Base-by-base conservation (phyloP, 768 basidiomycete genomes). In the Dendrothele bispora region DNA sequence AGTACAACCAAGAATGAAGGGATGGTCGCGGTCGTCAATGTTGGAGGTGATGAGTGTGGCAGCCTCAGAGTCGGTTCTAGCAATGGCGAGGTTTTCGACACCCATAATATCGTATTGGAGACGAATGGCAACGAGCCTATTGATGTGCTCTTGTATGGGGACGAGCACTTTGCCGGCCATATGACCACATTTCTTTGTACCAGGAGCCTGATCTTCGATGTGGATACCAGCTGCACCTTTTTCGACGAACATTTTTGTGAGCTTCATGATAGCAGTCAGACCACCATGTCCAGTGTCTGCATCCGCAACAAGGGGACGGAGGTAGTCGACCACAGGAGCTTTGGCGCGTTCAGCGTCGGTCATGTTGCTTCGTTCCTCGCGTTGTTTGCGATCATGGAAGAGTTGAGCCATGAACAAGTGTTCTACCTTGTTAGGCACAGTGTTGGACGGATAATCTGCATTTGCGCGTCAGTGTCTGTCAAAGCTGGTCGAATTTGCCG, bases 41-140 rank as follows among this genome's bases (percentile, higher is more conserved):
- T 98, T 98, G 55, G 91, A 86, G 29, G 93, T 89, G 72, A 98
- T 90, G 60, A 99, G 82, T 2, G 97, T 98, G 1, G 97, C 95
- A 5, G 97, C 95, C 67, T 98, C 95, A 4, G 95, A 95, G 64
- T 98, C 95, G 3, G 97, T 98, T 46, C 97, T 84, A 7, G 94
- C 89, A 62, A 99, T 79, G 59, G 89, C 81, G 56, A 98, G 80
- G 69, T 97, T 98, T 60, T 91, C 88, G 39, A 97, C 93, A 46
- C 95, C 95, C 94, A 98, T 95, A 63, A 99, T 90, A 64, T 98
- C 97, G 63, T 87, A 98, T 70, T 98, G 97, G 36, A 98, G 78
- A 22, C 97, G 91, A 62, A 98, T 95, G 36, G 97, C 95, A 41
- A 98, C 85, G 48, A 99, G 86, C 43, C 97, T 91, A 69, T 97